A percentile compares a stretch with the other conserved stretches of the same genome.
phyloP scores from a whole-genome alignment of 1,284 basidiomycete genomes.

The Pisolithus thermaeus region DNA sequence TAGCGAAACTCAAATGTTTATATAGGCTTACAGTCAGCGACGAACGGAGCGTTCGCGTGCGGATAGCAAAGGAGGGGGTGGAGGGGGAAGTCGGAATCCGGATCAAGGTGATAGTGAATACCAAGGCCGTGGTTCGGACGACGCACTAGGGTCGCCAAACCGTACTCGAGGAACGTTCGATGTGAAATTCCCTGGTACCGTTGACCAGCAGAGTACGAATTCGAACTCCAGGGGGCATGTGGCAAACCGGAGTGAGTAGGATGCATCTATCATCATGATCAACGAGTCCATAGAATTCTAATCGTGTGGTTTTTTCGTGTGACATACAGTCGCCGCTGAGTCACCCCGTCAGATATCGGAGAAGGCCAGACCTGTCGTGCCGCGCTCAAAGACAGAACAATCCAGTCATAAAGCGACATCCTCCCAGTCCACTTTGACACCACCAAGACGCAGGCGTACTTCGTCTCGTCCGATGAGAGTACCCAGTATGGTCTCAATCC shows the following conservation, averaged over 20 bases:
- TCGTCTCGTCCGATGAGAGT: slow-evolving; percentile 16
- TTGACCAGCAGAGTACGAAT: slow-evolving; percentile 21
- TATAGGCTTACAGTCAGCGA: slow-evolving; percentile 68
- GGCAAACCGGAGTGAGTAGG: slow-evolving; percentile 25
- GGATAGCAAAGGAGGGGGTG: slow-evolving; percentile 40
- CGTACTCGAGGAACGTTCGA: slow-evolving; percentile 47
- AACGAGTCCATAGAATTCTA: slow-evolving; percentile 23
- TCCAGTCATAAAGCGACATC: not conserved
- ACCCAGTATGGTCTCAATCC: slow-evolving; percentile 30
- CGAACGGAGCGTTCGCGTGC: slow-evolving; percentile 49
- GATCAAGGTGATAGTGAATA: slow-evolving; percentile 38
- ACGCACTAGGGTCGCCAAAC: slow-evolving; percentile 33
- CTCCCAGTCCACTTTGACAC: slow-evolving; percentile 23
- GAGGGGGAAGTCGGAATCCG: slow-evolving; percentile 34
- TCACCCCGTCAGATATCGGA: slow-evolving; percentile 11
- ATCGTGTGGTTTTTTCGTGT: slow-evolving; percentile 12
- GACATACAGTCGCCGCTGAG: slow-evolving; percentile 19
- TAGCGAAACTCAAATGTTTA: slow-evolving; percentile 11
- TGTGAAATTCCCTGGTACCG: slow-evolving; percentile 11
- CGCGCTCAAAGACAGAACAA: slow-evolving; percentile 18
- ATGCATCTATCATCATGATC: slow-evolving; percentile 13
- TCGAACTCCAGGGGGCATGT: slow-evolving; percentile 16
- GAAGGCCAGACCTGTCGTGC: slow-evolving; percentile 2
- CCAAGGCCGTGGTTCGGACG: slow-evolving; percentile 31
- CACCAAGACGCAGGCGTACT: slow-evolving; percentile 12